These are phyloP conservation scores for Ogataea angusta DNA, from an alignment of 805 yeast genomes.

Conservation along the genomic window DNA sequence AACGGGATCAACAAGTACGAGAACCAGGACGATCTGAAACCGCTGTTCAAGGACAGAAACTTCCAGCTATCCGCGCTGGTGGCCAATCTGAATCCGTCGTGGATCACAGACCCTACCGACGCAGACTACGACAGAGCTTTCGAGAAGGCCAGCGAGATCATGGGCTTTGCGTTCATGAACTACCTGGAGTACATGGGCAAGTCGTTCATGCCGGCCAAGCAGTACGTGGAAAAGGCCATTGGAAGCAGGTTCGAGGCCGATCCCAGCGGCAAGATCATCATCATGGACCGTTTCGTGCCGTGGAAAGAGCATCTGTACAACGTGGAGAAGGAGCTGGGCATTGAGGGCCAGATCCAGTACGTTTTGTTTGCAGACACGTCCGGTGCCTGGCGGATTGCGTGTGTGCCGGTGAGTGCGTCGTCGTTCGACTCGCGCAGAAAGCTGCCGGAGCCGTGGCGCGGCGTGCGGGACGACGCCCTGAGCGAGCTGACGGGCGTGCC, in stretches of 20 bases:
- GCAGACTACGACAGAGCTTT: slow-evolving; percentile 66
- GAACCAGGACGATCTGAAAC: slow-evolving; percentile 45
- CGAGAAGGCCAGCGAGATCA: slow-evolving; percentile 66
- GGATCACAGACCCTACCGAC: slow-evolving; percentile 70
- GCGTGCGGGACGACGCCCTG: slow-evolving; percentile 85
- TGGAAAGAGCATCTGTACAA: slow-evolving; percentile 92
- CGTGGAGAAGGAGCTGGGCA: slow-evolving; percentile 59
- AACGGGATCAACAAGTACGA: slow-evolving; percentile 81
- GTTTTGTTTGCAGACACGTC: slow-evolving; percentile 79
- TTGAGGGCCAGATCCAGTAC: slow-evolving; percentile 59
- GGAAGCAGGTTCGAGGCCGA: slow-evolving; percentile 58
- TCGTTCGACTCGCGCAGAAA: slow-evolving; percentile 85
- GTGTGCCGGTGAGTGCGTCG: slow-evolving; percentile 77
- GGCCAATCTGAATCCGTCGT: slow-evolving; percentile 76
- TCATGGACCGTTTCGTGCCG: slow-evolving; percentile 76
- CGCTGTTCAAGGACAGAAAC: slow-evolving; percentile 67
- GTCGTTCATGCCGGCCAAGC: slow-evolving; percentile 89
- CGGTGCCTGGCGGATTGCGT: slow-evolving; percentile 79
- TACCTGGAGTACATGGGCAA: slow-evolving; percentile 69
- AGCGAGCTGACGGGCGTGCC: slow-evolving; percentile 72
- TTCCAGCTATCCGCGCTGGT: slow-evolving; percentile 78
- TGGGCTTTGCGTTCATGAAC: slow-evolving; percentile 77
- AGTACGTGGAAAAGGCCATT: slow-evolving; percentile 70
- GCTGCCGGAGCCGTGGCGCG: slow-evolving; percentile 90
- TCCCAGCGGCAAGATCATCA: slow-evolving; percentile 66